A percentile compares a stretch with the other conserved stretches of the same genome.
These are phyloP conservation scores for Neopestalotiopsis sp. DNA, from an alignment of 2,329 filamentous ascomycete genomes.

Conservation along the genomic window DNA sequence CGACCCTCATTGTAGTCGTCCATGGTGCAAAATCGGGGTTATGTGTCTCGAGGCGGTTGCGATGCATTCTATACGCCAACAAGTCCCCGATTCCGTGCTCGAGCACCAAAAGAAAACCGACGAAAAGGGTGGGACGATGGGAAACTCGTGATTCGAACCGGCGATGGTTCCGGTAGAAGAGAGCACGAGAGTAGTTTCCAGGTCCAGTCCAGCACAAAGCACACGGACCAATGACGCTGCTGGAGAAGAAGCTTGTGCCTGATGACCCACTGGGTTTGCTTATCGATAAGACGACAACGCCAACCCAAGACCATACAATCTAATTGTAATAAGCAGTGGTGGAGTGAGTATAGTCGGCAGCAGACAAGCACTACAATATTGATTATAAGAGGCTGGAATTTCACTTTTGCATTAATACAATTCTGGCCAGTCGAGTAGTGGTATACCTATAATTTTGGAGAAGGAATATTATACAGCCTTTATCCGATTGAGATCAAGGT, in stretches of 20 bases:
- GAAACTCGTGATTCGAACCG: neutral
- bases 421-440: too few relatives aligned
- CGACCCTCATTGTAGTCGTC: conserved; percentile 9
- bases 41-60: neutral
- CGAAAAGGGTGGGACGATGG: neutral
- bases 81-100: neutral
- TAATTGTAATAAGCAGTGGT: neutral
- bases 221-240: conserved; percentile 6
- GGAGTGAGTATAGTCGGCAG: neutral
- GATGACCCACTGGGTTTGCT: conserved; percentile 9
- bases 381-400: neutral
- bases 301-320: neutral
- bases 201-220: neutral
- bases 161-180: neutral
- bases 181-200: neutral
- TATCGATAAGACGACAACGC: neutral
- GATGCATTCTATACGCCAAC: conserved; percentile 10
- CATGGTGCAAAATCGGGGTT: conserved; percentile 7
- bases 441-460: too few relatives aligned
- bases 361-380: neutral
- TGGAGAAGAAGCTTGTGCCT: conserved; percentile 11
- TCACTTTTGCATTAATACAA: too few relatives aligned
- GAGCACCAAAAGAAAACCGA: neutral
- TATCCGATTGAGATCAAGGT: too few relatives aligned
- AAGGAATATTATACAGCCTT: too few relatives aligned